Evolutionary conservation across 2,329 filamentous ascomycete genomes (phyloP).

Genomic region (Alternaria sp.): DNA sequence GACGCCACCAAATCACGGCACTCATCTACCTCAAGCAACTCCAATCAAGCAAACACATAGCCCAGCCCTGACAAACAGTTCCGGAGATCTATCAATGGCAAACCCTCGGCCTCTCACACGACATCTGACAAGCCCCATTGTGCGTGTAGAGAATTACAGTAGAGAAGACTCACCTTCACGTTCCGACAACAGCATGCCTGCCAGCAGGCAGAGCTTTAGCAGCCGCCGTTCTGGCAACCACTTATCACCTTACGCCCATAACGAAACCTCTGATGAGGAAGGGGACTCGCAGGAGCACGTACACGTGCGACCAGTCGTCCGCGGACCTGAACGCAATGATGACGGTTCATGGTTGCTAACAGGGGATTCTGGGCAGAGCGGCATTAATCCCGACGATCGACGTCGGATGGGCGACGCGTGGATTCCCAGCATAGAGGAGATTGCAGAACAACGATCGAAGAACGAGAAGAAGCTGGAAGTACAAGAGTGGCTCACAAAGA

Average conservation of each 20-base stretch:
- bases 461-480: conserved; percentile 64
- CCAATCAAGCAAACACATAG: conserved; percentile 49
- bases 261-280: conserved; percentile 45
- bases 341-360: conserved; percentile 59
- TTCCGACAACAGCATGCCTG: conserved; percentile 43
- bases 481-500: conserved; percentile 60
- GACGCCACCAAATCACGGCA: conserved; percentile 38
- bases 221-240: conserved; percentile 48
- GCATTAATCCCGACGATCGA: conserved; percentile 58
- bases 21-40: conserved; percentile 34
- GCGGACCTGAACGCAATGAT: conserved; percentile 46
- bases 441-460: conserved; percentile 56
- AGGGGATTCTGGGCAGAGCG: conserved; percentile 52
- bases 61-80: conserved; percentile 50
- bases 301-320: conserved; percentile 41
- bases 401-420: conserved; percentile 51
- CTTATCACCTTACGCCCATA: conserved; percentile 49
- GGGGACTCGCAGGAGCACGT: conserved; percentile 36
- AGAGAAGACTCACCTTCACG: conserved; percentile 46
- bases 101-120: conserved; percentile 38
- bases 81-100: conserved; percentile 36
- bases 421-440: conserved; percentile 60
- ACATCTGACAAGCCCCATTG: conserved; percentile 51
- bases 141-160: conserved; percentile 50
- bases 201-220: conserved; percentile 48